Conservation (phyloP, 179 eudicot species). For the Spinacia oleracea region DNA sequence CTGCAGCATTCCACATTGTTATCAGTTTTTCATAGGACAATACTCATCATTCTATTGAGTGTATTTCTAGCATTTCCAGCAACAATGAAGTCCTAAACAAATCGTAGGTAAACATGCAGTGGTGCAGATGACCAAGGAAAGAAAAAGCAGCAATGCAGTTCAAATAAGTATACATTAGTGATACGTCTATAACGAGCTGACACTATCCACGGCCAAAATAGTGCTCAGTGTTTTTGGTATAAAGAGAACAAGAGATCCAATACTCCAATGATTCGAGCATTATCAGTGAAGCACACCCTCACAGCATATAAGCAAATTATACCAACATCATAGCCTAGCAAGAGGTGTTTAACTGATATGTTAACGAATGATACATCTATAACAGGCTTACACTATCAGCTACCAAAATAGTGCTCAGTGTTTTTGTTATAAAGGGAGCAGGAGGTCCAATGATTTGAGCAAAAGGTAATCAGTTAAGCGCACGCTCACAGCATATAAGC, state of each 20-base stretch:
- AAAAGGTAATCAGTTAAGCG: not conserved
- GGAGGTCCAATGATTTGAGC: not conserved
- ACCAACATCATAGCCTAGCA: not conserved
- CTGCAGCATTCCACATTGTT: conserved; percentile 25
- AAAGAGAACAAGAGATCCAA: not conserved
- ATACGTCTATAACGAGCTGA: not conserved
- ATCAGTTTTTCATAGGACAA: conserved; percentile 21
- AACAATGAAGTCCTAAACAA: not conserved
- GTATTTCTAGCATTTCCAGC: not conserved
- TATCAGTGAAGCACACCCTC: not conserved
- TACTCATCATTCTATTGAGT: not conserved
- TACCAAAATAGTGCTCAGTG: no score
- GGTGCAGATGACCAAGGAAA: not conserved
- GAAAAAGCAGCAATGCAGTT: not conserved
- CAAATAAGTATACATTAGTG: not conserved
- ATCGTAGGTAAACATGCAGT: not conserved
- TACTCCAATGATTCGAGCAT: not conserved
- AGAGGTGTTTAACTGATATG: not conserved
- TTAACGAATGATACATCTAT: not conserved
- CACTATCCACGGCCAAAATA: no score
- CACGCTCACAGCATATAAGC: not conserved
- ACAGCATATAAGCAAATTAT: not conserved
- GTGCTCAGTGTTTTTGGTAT: not conserved
- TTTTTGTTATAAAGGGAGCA: not conserved
- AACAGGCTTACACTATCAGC: no score